phyloP scores from a whole-genome alignment of 1,284 basidiomycete species.

The Ceratobasidium sp. region DNA sequence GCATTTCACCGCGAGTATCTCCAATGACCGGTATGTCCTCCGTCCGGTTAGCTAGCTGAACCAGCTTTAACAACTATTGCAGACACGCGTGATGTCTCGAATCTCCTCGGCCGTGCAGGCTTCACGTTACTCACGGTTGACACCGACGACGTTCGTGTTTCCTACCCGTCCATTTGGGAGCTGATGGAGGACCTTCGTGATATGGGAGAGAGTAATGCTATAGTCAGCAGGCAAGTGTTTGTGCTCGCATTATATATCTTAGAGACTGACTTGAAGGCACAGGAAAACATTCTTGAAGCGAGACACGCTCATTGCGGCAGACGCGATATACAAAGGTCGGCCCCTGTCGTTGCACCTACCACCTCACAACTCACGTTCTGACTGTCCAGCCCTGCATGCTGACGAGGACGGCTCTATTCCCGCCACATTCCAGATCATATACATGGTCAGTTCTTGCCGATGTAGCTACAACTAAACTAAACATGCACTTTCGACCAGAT shows the following conservation, averaged over 20 bases:
- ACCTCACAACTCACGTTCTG: conserved; percentile 5
- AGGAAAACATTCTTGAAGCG: conserved; percentile 74
- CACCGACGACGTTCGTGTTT: conserved; percentile 89
- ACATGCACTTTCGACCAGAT: conserved; percentile 63
- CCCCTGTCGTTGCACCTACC: conserved; percentile 10
- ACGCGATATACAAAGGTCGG: conserved; percentile 90
- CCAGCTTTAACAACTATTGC: background rate
- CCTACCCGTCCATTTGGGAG: conserved; percentile 97
- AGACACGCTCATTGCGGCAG: conserved; percentile 90
- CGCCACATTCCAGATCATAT: conserved; percentile 96
- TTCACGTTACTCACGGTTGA: conserved; percentile 96
- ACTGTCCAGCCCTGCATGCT: conserved; percentile 76
- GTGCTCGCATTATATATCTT: background rate
- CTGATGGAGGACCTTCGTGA: conserved; percentile 89
- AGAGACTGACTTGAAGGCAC: background rate
- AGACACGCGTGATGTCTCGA: conserved; percentile 92
- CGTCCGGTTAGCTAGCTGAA: background rate
- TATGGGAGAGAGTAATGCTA: conserved; percentile 97
- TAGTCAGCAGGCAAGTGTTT: conserved; percentile 72
- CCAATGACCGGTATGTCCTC: conserved; percentile 88
- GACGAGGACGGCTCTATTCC: conserved; percentile 84
- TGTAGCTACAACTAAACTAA: conserved; percentile 14
- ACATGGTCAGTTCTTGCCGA: conserved; percentile 67
- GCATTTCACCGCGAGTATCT: conserved; percentile 92
- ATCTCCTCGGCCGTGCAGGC: conserved; percentile 89